Evolutionary conservation across 2,329 filamentous ascomycete genomes (phyloP).

Genomic region (Remersonia thermophila): DNA sequence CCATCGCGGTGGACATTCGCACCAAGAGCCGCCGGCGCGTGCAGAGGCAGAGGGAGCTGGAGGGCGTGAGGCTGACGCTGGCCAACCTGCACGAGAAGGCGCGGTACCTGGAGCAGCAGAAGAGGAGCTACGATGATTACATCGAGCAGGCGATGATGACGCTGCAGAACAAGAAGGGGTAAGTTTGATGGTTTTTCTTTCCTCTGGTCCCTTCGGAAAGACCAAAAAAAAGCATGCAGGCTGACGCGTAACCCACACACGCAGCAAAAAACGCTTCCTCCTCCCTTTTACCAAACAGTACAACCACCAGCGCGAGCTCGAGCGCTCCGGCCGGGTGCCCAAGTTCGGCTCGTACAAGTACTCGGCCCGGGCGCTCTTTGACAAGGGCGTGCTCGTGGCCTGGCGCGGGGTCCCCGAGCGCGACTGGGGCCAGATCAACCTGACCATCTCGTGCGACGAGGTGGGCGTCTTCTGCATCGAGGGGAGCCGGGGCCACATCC

Average conservation of each 20-base stretch:
- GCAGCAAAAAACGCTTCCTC: slow-evolving; percentile 77
- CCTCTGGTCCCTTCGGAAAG: too few species aligned
- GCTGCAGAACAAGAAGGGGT: slow-evolving; percentile 90
- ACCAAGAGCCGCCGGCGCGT: slow-evolving; percentile 90
- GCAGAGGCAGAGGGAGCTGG: slow-evolving; percentile 81
- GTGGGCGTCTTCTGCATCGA: slow-evolving; percentile 91
- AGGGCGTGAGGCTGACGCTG: slow-evolving; percentile 66
- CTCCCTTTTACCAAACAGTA: slow-evolving; percentile 97
- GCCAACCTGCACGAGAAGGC: slow-evolving; percentile 73
- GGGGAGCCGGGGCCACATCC: slow-evolving; percentile 80
- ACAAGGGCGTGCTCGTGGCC: slow-evolving; percentile 88
- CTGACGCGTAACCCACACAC: slow-evolving; percentile 8
- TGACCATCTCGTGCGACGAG: slow-evolving; percentile 88
- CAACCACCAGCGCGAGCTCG: slow-evolving; percentile 93
- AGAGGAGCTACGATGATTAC: slow-evolving; percentile 97
- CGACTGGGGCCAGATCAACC: slow-evolving; percentile 83
- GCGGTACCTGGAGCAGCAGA: slow-evolving; percentile 82
- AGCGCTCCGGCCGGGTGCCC: slow-evolving; percentile 81
- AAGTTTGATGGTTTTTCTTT: too few species aligned
- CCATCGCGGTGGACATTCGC: slow-evolving; percentile 90
- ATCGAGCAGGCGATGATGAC: slow-evolving; percentile 98
- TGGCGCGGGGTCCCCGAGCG: slow-evolving; percentile 74
- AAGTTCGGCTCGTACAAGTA: slow-evolving; percentile 99
- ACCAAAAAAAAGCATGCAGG: too few species aligned
- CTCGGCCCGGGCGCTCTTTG: slow-evolving; percentile 72